These are phyloP conservation scores for Nakaseomyces uthaithaninus DNA, from an alignment of 1,139 yeast genomes.

Conservation along the genomic window DNA sequence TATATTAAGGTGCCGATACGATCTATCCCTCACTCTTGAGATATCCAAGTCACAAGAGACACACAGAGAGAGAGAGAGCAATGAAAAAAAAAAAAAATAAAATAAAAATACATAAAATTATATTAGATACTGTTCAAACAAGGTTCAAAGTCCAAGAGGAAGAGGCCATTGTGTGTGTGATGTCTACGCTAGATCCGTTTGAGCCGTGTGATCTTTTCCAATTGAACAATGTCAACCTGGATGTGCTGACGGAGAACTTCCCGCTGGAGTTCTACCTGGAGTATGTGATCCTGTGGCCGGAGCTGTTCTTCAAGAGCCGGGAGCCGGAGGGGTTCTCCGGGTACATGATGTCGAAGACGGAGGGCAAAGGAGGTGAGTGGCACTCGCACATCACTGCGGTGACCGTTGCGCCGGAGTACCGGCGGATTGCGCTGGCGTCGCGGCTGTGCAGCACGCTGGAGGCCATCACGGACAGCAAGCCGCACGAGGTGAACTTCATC, in stretches of 20 bases:
- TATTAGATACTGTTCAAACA: no score
- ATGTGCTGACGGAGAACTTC: slow-evolving; percentile 85
- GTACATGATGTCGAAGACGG: slow-evolving; percentile 94
- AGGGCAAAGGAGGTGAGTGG: slow-evolving; percentile 80
- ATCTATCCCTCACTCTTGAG: no score
- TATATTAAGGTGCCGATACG: no score
- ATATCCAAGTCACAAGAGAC: no score
- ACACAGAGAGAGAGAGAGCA: background rate
- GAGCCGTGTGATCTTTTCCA: slow-evolving; percentile 75
- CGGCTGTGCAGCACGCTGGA: slow-evolving; percentile 64
- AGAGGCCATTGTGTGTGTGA: no score
- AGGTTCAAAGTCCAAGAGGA: no score
- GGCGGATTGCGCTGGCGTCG: slow-evolving; percentile 81
- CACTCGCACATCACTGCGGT: slow-evolving; percentile 97
- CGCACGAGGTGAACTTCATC: slow-evolving; percentile 70
- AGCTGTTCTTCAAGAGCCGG: slow-evolving; percentile 70
- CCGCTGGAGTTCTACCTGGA: slow-evolving; percentile 76
- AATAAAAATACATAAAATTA: no score
- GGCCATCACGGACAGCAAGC: slow-evolving; percentile 58
- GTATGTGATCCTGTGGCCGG: slow-evolving; percentile 81
- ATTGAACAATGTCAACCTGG: slow-evolving; percentile 69
- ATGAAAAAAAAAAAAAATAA: no score
- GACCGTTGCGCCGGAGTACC: slow-evolving; percentile 71
- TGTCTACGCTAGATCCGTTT: slow-evolving; percentile 48
- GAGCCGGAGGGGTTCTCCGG: slow-evolving; percentile 44